Evolutionary conservation across 225 moss, liverwort and hornwort genomes (phyloP).

Genomic region (Asterella californica): DNA sequence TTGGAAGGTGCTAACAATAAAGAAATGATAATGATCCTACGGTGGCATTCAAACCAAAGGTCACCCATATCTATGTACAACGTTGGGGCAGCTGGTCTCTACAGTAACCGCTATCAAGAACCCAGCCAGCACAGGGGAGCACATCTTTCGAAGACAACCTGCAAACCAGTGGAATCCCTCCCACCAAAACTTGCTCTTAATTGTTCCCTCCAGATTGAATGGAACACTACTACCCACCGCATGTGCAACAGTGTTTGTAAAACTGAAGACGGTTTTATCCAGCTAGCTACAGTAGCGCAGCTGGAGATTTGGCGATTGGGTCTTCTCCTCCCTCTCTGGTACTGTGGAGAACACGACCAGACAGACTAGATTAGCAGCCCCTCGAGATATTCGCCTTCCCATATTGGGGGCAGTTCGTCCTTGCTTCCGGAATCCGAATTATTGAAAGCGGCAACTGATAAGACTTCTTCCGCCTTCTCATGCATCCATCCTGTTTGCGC

Average conservation of each 20-base stretch:
- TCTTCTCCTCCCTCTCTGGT: not conserved
- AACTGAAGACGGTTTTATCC: slow-evolving; percentile 6
- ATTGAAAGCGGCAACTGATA: not conserved
- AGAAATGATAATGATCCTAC: not conserved
- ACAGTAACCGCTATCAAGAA: slow-evolving; percentile 7
- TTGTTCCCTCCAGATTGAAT: slow-evolving; percentile 9
- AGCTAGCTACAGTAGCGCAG: slow-evolving; percentile 4
- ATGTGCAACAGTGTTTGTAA: slow-evolving; percentile 10
- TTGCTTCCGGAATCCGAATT: not conserved
- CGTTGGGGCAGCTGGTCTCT: not conserved
- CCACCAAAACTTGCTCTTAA: slow-evolving; percentile 5
- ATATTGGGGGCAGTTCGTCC: slow-evolving; percentile 4
- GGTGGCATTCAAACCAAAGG: not conserved
- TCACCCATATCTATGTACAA: not conserved
- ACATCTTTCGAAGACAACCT: slow-evolving; percentile 1
- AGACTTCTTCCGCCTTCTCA: too few species aligned
- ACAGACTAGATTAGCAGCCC: slow-evolving; percentile 11
- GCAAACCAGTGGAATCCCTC: slow-evolving; percentile 2
- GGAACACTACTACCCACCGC: slow-evolving; percentile 3
- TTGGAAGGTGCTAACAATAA: slow-evolving; percentile 5
- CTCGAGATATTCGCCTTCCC: slow-evolving; percentile 4
- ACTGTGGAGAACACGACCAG: slow-evolving; percentile 9
- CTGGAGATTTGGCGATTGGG: slow-evolving; percentile 7
- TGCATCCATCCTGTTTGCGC: not conserved
- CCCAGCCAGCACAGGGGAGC: not conserved